phyloP scores from a whole-genome alignment of 2,329 filamentous ascomycete genomes.

The Arthrobotrys sphaeroides region DNA sequence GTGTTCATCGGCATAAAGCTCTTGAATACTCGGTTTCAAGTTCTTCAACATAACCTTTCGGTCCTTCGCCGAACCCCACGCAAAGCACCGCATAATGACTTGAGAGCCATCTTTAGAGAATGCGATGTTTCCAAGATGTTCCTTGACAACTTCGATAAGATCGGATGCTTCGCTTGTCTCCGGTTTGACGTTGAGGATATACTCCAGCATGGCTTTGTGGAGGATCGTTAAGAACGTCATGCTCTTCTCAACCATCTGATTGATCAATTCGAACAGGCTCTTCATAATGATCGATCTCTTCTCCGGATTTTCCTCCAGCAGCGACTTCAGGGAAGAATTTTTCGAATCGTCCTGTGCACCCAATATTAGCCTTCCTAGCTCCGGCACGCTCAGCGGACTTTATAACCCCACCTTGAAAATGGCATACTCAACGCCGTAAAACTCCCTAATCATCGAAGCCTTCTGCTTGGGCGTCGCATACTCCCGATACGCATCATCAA shows the following conservation, averaged over 20 bases:
- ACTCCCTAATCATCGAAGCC: slow-evolving; percentile 84
- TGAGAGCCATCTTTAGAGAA: slow-evolving; percentile 90
- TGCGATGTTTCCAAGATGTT: slow-evolving; percentile 89
- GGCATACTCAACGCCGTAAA: slow-evolving; percentile 94
- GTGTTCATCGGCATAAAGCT: slow-evolving; percentile 81
- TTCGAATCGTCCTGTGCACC: slow-evolving; percentile 62
- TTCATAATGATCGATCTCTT: slow-evolving; percentile 89
- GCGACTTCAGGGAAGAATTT: slow-evolving; percentile 73
- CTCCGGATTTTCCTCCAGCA: slow-evolving; percentile 79
- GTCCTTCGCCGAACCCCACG: slow-evolving; percentile 89
- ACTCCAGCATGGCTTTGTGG: slow-evolving; percentile 97
- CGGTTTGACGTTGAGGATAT: slow-evolving; percentile 80
- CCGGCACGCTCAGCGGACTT: slow-evolving; percentile 59
- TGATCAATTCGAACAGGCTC: slow-evolving; percentile 85
- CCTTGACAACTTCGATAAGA: slow-evolving; percentile 89
- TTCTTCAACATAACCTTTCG: slow-evolving; percentile 86
- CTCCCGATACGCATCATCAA: slow-evolving; percentile 94
- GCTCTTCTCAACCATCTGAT: slow-evolving; percentile 93
- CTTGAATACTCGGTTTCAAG: slow-evolving; percentile 87
- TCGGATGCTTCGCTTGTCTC: slow-evolving; percentile 84
- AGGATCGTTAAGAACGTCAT: slow-evolving; percentile 96
- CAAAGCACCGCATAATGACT: slow-evolving; percentile 81
- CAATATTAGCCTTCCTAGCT: not conserved
- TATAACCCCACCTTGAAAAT: slow-evolving; percentile 69
- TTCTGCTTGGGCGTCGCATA: slow-evolving; percentile 88